Evolutionary conservation across 306 rosid species (phyloP).

Genomic region (Clitoria ternatea): DNA sequence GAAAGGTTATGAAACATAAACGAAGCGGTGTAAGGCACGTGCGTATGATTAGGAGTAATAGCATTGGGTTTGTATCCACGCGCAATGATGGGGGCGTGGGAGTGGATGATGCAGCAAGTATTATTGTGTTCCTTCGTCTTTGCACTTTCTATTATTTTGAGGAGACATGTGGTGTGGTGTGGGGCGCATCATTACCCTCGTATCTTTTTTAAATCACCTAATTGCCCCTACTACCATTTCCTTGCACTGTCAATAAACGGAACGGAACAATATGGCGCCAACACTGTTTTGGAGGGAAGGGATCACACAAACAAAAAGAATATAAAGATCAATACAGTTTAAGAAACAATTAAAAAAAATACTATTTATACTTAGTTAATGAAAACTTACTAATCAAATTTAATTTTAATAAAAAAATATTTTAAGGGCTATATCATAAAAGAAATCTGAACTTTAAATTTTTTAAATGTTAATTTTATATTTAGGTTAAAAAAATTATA

Average conservation of each 20-base stretch:
- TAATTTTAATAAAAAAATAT: too few relatives aligned
- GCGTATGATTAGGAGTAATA: slow-evolving; percentile 2
- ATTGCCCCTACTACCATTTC: neutral
- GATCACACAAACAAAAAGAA: too few relatives aligned
- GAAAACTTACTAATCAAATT: too few relatives aligned
- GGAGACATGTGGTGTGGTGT: slow-evolving; percentile 8
- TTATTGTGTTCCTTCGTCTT: slow-evolving; percentile 50
- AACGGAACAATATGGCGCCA: slow-evolving; percentile 36
- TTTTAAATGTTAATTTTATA: too few relatives aligned
- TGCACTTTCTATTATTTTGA: slow-evolving; percentile 48
- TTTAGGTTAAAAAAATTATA: too few relatives aligned
- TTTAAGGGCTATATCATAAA: too few relatives aligned
- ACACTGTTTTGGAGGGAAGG: slow-evolving; percentile 1
- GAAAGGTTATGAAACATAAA: neutral
- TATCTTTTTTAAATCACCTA: neutral
- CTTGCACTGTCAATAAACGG: slow-evolving; percentile 35
- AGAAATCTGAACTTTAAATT: too few relatives aligned
- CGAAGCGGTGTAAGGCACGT: slow-evolving; percentile 24
- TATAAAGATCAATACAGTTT: too few relatives aligned
- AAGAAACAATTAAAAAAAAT: too few relatives aligned
- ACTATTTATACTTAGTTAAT: too few relatives aligned
- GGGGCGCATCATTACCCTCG: slow-evolving; percentile 21
- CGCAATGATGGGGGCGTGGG: slow-evolving; percentile 62
- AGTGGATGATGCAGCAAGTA: slow-evolving; percentile 28
- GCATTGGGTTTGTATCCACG: slow-evolving; percentile 36